Conservation (phyloP, 1,284 basidiomycete species). For the Trichosporon inkin region DNA sequence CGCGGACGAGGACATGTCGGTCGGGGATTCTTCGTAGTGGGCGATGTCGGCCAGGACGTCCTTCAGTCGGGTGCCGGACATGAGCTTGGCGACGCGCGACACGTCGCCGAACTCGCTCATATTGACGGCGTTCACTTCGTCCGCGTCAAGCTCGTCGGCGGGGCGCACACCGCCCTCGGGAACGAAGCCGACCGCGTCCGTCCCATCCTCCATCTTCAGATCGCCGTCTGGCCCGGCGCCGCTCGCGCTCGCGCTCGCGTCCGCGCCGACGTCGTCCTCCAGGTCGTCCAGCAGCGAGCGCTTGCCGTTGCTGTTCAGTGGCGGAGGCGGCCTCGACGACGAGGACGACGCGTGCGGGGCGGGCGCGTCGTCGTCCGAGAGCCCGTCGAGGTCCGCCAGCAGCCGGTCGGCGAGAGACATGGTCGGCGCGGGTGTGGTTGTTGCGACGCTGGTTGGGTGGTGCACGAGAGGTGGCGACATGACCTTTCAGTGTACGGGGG, state of each 20-base stretch:
- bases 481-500: neutral
- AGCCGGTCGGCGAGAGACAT: constrained; percentile 52
- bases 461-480: constrained; percentile 11
- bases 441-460: too few species aligned
- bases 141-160: constrained; percentile 85
- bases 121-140: constrained; percentile 90
- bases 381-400: constrained; percentile 50
- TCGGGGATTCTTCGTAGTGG: constrained; percentile 71
- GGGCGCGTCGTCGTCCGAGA: constrained; percentile 45
- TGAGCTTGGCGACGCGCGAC: constrained; percentile 78
- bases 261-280: constrained; percentile 23
- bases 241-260: too few species aligned
- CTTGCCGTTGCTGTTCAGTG: constrained; percentile 15
- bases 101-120: constrained; percentile 77
- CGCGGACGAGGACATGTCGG: constrained; percentile 65
- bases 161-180: constrained; percentile 85
- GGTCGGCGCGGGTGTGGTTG: constrained; percentile 13
- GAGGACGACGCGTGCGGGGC: constrained; percentile 25
- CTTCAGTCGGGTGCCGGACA: constrained; percentile 74
- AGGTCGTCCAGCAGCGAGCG: constrained; percentile 18
- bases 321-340: constrained; percentile 17
- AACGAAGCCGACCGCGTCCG: constrained; percentile 57
- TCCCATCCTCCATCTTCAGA: constrained; percentile 43
- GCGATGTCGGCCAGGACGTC: constrained; percentile 81
- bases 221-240: too few species aligned